Evolutionary conservation across 441 rosid species (phyloP), one percentile per base, ranked within the genome.

Genomic region (Manihot esculenta): DNA sequence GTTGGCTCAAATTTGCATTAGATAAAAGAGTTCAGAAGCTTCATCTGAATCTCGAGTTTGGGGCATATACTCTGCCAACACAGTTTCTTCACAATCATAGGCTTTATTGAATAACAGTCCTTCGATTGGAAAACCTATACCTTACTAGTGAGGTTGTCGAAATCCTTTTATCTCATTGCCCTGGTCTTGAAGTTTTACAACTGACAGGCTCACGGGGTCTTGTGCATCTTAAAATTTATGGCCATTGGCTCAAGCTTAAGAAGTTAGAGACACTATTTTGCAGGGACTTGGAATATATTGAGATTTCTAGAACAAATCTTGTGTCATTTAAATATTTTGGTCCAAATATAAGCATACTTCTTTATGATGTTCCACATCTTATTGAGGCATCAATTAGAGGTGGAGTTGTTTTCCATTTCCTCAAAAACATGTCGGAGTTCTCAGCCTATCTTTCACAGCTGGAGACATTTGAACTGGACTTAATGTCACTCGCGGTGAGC

Each of bases 231-330:
- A 45, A 64, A 45, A 41, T 64, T 45, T 23, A 10, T 64, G 68
- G 47, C 49, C 55, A 38, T 23, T 64, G 38, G n/a, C 41, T 62
- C 30, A 62, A 62, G 26, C 66, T 62, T 3, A 64, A 64, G 54
- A 14, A 12, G 10, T 47, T 47, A 23, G 38, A 64, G 68, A 47
- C 47, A 38, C 2, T n/a, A 21, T 14, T 3, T 3, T 64, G 68
- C 20, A 11, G 7, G 35, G 45, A 3, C 6, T 26, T 47, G 54
- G 17, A 64, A 64, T 9, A 13, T 64, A 48, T 64, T 7, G 54
- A 47, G 55, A 21, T 64, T 24, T 44, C 38, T 23, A 53, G 35
- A 10, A 10, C 9, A 47, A 21, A 47, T 47, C 38, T 64, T 21
- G 38, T 64, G 54, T 64, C 51, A 42, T 64, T 64, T 64, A 24